Evolutionary conservation across 2,329 filamentous ascomycete genomes (phyloP), one percentile per base, ranked within the genome.

Genomic region (Alternaria tenuissima): DNA sequence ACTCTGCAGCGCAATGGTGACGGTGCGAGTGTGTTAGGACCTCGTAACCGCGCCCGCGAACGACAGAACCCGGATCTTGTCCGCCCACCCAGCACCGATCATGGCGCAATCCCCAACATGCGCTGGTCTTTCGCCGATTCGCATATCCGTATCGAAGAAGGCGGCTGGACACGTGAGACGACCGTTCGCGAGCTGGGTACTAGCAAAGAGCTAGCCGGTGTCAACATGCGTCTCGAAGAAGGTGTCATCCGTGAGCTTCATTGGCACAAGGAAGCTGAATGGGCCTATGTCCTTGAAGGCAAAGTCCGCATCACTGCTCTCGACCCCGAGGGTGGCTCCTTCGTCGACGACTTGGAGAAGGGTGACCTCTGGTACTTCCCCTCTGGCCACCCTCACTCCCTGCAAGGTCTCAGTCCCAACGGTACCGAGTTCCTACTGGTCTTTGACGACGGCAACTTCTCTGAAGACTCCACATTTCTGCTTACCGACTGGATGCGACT

Each of bases 281-380:
- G 91, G 90, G 89, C 89, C 0, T 92, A 90, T 63, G 88, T 93
- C 3, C 84, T 93, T 0, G 86, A 89, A 57, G 91, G 91, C 52
- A 83, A 85, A 59, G 89, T 91, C 20, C 87, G 91, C 54, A 86
- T 93, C 52, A 92, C 90, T 0, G 90, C 88, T 1, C 84, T 93
- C 18, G 90, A 93, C 77, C 87, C 89, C 42, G 89, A 94, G 62
- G 91, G 91, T 9, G 87, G 91, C 62, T 91, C 87, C 63, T 93
- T 92, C 75, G 86, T 93, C 62, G 91, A 93, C 65, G 91, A 94
- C 71, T 79, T 94, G 22, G 85, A 88, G 71, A 89, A 91, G 71
- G 91, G 91, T 5, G 91, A 94, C 70, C 77, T 94, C 7, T 94
- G 90, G 91, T 94, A 92, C 71, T 94, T 94, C 79, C 91, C 91